Evolutionary conservation across 2,329 filamentous ascomycete genomes (phyloP).

Genomic region (Fusarium sp.): DNA sequence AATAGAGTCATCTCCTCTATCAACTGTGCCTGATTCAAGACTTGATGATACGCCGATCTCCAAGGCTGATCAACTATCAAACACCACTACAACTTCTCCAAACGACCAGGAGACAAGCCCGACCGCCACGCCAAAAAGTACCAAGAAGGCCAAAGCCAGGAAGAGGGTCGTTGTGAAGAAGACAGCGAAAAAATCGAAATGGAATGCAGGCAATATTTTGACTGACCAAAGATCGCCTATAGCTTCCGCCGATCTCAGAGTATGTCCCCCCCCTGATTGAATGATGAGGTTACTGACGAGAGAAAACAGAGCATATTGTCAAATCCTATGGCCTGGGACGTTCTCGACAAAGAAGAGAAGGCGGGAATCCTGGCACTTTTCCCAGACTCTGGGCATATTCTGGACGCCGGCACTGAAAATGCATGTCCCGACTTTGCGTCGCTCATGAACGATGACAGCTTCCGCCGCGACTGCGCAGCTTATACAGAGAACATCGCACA

Average conservation of each 20-base stretch:
- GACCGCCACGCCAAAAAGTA: background rate
- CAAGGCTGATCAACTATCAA: background rate
- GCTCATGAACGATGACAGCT: constrained; percentile 60
- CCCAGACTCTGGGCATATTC: constrained; percentile 53
- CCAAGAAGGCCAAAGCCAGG: constrained; percentile 37
- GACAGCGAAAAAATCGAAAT: constrained; percentile 49
- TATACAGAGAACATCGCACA: constrained; percentile 59
- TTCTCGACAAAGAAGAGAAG: constrained; percentile 50
- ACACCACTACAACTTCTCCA: constrained; percentile 29
- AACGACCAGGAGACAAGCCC: constrained; percentile 5
- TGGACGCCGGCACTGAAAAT: constrained; percentile 49
- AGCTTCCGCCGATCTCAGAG: constrained; percentile 53
- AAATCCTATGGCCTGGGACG: constrained; percentile 54
- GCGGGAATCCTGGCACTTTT: constrained; percentile 54
- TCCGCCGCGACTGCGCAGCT: constrained; percentile 59
- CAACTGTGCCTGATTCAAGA: constrained; percentile 10
- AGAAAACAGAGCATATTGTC: constrained; percentile 51
- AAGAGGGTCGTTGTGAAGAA: constrained; percentile 41
- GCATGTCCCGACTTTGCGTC: constrained; percentile 56
- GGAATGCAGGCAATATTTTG: constrained; percentile 52
- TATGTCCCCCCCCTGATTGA: constrained; percentile 19
- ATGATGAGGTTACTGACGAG: background rate
- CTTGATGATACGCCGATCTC: constrained; percentile 2
- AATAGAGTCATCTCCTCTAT: constrained; percentile 30
- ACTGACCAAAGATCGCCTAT: constrained; percentile 54